Evolutionary conservation across 2,329 filamentous ascomycete genomes (phyloP), one percentile per base, ranked within the genome.

Genomic region (Cordyceps cateniannulata): DNA sequence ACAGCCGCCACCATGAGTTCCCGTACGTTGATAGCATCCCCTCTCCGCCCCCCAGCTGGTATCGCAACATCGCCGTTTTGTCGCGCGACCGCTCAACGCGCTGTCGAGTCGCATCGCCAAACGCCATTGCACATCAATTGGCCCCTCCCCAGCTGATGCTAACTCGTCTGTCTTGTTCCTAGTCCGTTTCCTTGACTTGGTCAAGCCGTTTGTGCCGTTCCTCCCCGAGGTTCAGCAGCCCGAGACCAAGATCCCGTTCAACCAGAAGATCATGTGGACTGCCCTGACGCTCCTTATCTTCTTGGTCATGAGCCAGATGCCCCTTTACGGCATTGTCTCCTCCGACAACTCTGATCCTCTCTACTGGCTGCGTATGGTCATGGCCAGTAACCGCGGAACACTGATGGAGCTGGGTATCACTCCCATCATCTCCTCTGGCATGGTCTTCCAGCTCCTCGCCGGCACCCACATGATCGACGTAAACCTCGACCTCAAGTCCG

Each of bases 231-330:
- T 99, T 79, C 90, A 93, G 81, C 89, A 96, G 74, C 95, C 95
- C 69, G 95, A 99, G 82, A 96, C 93, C 77, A 98, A 97, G 84
- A 89, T 96, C 62, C 91, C 93, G 69, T 99, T 99, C 88, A 96
- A 98, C 84, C 95, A 98, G 79, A 93, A 93, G 84, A 81, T 95
- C 82, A 93, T 93, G 90, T 95, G 90, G 90, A 95, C 90, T 67
- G 90, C 89, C 75, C 86, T 93, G 76, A 98, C 95, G 67, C 86
- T 99, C 70, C 83, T 99, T 77, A 96, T 98, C 81, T 99, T 99
- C 86, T 82, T 99, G 84, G 92, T 99, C 79, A 99, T 99, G 95
- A 97, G 92, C 81, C 95, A 97, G 82, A 98, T 99, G 95, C 93
- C 95, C 66, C 81, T 95, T 65, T 99, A 99, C 81, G 95, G 95